phyloP scores from a whole-genome alignment of 495 filamentous ascomycete genomes.

The Neurospora discreta region DNA sequence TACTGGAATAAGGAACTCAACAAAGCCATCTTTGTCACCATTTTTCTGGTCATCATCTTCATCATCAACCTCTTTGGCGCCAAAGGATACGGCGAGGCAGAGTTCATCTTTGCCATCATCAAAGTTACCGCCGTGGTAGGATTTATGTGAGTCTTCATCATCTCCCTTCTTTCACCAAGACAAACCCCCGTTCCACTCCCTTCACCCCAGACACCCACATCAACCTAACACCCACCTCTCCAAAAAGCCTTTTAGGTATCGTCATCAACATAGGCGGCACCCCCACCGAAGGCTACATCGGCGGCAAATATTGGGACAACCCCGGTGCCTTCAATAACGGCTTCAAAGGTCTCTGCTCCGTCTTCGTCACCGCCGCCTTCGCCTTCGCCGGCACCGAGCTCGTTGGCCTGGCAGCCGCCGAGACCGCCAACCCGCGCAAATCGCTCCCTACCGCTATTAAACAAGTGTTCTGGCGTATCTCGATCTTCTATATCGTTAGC shows the following conservation, averaged over 20 bases:
- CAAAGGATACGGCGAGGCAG: conserved; percentile 81
- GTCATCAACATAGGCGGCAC: conserved; percentile 73
- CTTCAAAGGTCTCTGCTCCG: conserved; percentile 88
- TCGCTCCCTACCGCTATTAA: conserved; percentile 79
- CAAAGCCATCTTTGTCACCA: conserved; percentile 69
- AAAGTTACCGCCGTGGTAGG: conserved; percentile 82
- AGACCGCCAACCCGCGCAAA: conserved; percentile 80
- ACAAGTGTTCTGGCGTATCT: conserved; percentile 94
- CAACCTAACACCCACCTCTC: background rate
- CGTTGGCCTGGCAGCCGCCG: conserved; percentile 81
- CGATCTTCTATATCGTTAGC: conserved; percentile 73
- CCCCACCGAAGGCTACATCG: conserved; percentile 67
- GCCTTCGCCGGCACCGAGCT: conserved; percentile 88
- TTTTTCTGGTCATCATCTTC: conserved; percentile 69
- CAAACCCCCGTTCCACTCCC: background rate
- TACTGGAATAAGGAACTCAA: conserved; percentile 66
- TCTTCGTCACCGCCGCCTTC: conserved; percentile 90
- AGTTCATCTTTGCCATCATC: conserved; percentile 78
- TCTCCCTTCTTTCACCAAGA: background rate
- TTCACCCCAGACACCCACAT: conserved; percentile 6
- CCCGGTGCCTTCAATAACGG: conserved; percentile 87
- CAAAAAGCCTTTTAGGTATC: conserved; percentile 59
- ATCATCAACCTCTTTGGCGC: conserved; percentile 79
- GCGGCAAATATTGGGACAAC: conserved; percentile 64
- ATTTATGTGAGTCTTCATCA: conserved; percentile 58